A percentile compares a stretch with the other conserved stretches of the same genome.
Evolutionary conservation across 495 filamentous ascomycete genomes (phyloP).

Genomic region (Talaromyces nanjingensis): DNA sequence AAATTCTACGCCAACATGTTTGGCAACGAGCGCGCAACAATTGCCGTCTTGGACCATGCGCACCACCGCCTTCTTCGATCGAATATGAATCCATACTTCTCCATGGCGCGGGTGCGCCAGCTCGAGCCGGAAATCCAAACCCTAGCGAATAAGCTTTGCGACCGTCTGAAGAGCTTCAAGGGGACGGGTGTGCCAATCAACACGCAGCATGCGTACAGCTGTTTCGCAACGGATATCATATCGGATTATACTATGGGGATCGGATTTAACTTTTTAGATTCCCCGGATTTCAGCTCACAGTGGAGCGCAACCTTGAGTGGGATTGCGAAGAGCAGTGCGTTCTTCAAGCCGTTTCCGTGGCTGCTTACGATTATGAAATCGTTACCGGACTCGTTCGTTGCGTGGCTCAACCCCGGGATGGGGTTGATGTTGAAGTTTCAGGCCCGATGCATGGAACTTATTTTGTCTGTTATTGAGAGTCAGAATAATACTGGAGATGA

Average conservation of each 20-base stretch:
- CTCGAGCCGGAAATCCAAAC: slow-evolving; percentile 1
- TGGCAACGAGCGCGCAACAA: slow-evolving; percentile 28
- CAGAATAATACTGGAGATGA: slow-evolving; percentile 13
- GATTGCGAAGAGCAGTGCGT: slow-evolving; percentile 10
- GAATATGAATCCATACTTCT: slow-evolving; percentile 18
- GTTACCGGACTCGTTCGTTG: slow-evolving; percentile 11
- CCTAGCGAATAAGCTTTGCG: neutral
- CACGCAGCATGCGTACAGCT: slow-evolving; percentile 19
- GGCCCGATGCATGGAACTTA: slow-evolving; percentile 10
- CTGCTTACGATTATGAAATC: neutral
- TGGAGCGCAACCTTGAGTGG: neutral
- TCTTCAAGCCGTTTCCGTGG: slow-evolving; percentile 7
- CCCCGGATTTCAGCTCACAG: neutral
- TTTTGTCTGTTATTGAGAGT: slow-evolving; percentile 9
- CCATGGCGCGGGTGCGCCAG: neutral
- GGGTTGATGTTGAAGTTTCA: slow-evolving; percentile 17
- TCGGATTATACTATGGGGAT: slow-evolving; percentile 31
- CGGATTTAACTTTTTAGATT: slow-evolving; percentile 9
- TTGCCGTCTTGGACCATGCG: slow-evolving; percentile 23
- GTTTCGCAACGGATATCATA: slow-evolving; percentile 33
- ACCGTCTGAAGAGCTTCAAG: slow-evolving; percentile 3
- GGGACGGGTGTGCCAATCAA: neutral
- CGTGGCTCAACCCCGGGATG: slow-evolving; percentile 20
- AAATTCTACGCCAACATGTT: slow-evolving; percentile 13
- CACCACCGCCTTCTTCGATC: slow-evolving; percentile 21